phyloP scores from a whole-genome alignment of 1,284 basidiomycete species.

The Trametes pubescens region DNA sequence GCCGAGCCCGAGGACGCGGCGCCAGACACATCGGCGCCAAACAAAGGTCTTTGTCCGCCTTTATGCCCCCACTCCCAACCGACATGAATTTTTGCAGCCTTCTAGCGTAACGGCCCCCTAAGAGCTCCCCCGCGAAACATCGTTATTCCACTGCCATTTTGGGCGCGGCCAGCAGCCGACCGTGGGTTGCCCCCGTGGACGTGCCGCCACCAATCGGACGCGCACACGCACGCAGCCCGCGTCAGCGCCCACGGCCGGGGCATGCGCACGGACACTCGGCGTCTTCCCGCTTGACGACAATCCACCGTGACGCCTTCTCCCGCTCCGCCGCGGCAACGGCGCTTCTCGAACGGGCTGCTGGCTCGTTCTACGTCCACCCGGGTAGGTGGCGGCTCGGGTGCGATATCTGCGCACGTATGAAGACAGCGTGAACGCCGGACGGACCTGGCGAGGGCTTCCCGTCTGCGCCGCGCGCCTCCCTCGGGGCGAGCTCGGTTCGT shows the following conservation, averaged over 20 bases:
- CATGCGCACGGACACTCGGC: conserved; percentile 5
- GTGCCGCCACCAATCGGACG: conserved; percentile 4
- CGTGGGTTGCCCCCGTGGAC: neutral
- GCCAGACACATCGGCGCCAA: conserved; percentile 14
- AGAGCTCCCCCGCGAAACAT: neutral
- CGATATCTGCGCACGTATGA: neutral
- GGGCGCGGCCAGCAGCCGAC: neutral
- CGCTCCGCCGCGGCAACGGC: neutral
- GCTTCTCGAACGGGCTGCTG: neutral
- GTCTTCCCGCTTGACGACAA: conserved; percentile 10
- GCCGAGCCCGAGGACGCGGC: conserved; percentile 4
- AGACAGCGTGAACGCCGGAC: conserved; percentile 3
- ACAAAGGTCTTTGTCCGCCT: conserved; percentile 9
- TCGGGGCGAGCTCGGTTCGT: conserved; percentile 5
- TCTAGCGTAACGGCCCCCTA: neutral
- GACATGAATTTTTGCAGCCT: conserved; percentile 3
- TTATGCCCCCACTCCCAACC: conserved; percentile 5
- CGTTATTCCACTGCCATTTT: neutral
- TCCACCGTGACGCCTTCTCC: conserved; percentile 1
- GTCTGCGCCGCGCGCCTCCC: conserved; percentile 15
- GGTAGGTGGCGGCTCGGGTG: neutral
- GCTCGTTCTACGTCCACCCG: neutral
- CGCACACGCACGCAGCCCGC: neutral
- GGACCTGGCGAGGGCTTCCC: conserved; percentile 12
- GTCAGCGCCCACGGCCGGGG: neutral